These are phyloP conservation scores for Aeschynomene evenia DNA, from an alignment of 306 rosid genomes.

Conservation along the genomic window DNA sequence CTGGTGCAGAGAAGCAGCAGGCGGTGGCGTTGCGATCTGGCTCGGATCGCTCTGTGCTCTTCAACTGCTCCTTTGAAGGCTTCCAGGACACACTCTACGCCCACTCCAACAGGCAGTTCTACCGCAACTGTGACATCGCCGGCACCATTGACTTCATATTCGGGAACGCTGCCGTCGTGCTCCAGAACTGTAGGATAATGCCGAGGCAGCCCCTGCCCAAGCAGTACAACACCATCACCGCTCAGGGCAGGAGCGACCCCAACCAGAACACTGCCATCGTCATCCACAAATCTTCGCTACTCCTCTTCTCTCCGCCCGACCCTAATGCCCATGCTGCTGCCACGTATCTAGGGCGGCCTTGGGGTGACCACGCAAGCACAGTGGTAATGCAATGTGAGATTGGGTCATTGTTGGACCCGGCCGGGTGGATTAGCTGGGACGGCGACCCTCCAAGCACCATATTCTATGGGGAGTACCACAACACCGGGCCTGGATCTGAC, in stretches of 20 bases:
- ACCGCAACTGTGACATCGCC: slow-evolving; percentile 71
- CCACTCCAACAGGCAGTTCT: slow-evolving; percentile 90
- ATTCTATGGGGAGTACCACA: slow-evolving; percentile 70
- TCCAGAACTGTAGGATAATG: slow-evolving; percentile 65
- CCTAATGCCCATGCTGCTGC: slow-evolving; percentile 55
- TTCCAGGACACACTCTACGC: slow-evolving; percentile 90
- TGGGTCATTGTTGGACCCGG: slow-evolving; percentile 55
- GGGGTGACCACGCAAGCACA: slow-evolving; percentile 79
- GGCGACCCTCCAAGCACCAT: slow-evolving; percentile 57
- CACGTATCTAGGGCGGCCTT: slow-evolving; percentile 88
- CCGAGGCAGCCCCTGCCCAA: slow-evolving; percentile 72
- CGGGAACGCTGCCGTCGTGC: slow-evolving; percentile 79
- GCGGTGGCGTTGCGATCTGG: slow-evolving; percentile 90
- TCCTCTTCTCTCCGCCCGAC: slow-evolving; percentile 37
- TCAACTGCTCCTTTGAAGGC: slow-evolving; percentile 64
- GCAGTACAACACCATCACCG: slow-evolving; percentile 93
- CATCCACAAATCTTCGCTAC: slow-evolving; percentile 63
- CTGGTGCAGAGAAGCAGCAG: slow-evolving; percentile 83
- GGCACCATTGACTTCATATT: slow-evolving; percentile 96
- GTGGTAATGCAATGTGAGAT: slow-evolving; percentile 62
- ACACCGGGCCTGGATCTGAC: slow-evolving; percentile 60
- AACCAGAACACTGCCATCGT: slow-evolving; percentile 82
- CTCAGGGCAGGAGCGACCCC: slow-evolving; percentile 82
- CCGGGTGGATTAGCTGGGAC: slow-evolving; percentile 80
- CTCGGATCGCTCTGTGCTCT: slow-evolving; percentile 69